A percentile compares a stretch with the other conserved stretches of the same genome.
Conservation (phyloP, 331 rosid genomes). For the Quercus phellos region DNA sequence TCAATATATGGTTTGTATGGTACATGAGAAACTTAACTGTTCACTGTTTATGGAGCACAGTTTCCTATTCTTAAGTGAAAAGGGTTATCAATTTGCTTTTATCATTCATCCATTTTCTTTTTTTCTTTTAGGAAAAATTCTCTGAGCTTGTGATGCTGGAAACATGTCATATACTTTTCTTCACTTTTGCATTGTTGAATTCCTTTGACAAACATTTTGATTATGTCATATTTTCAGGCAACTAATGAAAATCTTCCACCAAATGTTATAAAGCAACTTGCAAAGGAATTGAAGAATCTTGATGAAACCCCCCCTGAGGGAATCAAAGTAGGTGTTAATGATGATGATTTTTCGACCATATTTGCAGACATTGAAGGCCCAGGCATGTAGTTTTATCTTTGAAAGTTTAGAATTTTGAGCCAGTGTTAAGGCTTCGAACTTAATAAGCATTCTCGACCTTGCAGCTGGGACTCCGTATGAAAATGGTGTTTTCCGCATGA, state of each 20-base stretch:
- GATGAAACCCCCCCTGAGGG: slow-evolving; percentile 98
- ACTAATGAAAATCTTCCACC: slow-evolving; percentile 98
- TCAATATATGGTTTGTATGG: too few species aligned
- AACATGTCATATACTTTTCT: slow-evolving; percentile 11
- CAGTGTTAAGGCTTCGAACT: slow-evolving; percentile 12
- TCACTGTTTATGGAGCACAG: not conserved
- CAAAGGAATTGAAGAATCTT: slow-evolving; percentile 92
- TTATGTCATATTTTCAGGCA: slow-evolving; percentile 54
- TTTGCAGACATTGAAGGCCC: slow-evolving; percentile 96
- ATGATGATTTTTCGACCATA: slow-evolving; percentile 85
- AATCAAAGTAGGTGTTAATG: slow-evolving; percentile 84
- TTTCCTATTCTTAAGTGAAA: not conserved
- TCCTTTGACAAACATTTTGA: not conserved
- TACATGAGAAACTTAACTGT: not conserved
- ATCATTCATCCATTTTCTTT: not conserved
- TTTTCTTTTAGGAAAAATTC: not conserved
- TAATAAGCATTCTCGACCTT: slow-evolving; percentile 17
- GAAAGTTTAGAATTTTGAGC: not conserved
- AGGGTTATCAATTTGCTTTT: not conserved
- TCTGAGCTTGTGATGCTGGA: slow-evolving; percentile 11
- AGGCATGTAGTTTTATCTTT: slow-evolving; percentile 45
- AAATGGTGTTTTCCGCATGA: slow-evolving; percentile 95
- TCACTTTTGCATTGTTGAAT: not conserved
- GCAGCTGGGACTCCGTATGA: slow-evolving; percentile 98
- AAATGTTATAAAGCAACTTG: slow-evolving; percentile 92